Evolutionary conservation across 1,284 basidiomycete species (phyloP), one percentile per base, ranked within the genome.

Genomic region (Irpex sp.): DNA sequence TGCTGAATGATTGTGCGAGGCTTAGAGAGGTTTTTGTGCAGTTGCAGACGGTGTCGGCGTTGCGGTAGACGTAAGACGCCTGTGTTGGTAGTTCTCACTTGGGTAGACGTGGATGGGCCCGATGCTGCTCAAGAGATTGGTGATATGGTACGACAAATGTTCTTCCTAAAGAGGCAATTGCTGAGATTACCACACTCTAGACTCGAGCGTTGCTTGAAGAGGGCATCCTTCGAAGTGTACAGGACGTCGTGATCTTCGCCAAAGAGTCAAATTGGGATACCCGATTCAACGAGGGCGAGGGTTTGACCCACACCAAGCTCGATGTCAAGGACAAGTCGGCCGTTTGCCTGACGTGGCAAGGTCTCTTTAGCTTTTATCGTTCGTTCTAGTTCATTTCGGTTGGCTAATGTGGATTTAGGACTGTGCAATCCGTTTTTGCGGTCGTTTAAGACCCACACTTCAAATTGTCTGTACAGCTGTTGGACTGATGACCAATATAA

Each of bases 1-100:
- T 86, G 36, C 73, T 92, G 31, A 89, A 91, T 65, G 89, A 92
- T 70, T 91, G 87, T 68, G 74, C 85, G 21, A 83, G 90, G 17
- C 74, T 92, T 17, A 82, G 89, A 21, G 86, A 89, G 63, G 76
- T 90, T 17, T 70, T 91, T 34, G 77, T 82, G 49, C 72, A 75
- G 1, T 74, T 91, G 26, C 84, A 85, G 9, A 55, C 64, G 2
- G 31, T 52, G 2, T 60, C 69, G 1, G 65, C 75, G 3, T 76
- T 79, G 52, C 83, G 84, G 19, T 91, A 85, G 67, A 69, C 21
- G 21, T 26, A 26, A 26, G 21, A 26, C 80, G 2, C 87, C 89
- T 7, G 82, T 84, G 1, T 71, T 91, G 4, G 62, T 91, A 15
- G 73, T 87, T 6, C 73, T 91, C 54, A 79, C 77, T 17, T 92